phyloP scores from a whole-genome alignment of 2,329 filamentous ascomycete genomes.

The Arthrocladium fulminans region DNA sequence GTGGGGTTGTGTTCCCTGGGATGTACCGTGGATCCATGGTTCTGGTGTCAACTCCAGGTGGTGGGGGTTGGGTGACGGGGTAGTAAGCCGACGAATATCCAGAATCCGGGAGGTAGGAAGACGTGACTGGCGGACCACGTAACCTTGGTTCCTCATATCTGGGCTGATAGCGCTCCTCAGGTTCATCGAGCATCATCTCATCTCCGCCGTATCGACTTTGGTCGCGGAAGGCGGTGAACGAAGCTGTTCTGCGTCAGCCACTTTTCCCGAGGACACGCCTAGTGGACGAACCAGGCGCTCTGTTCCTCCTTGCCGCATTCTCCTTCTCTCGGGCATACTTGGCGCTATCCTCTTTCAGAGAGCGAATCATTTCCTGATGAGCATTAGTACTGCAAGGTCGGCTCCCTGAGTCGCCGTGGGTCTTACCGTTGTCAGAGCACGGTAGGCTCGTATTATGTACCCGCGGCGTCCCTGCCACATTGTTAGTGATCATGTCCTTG shows the following conservation, averaged over 20 bases:
- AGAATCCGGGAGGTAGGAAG: slow-evolving; percentile 15
- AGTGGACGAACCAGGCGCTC: neutral
- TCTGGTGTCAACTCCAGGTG: slow-evolving; percentile 13
- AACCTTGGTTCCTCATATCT: slow-evolving; percentile 7
- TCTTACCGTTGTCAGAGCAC: slow-evolving; percentile 67
- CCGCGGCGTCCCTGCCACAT: slow-evolving; percentile 53
- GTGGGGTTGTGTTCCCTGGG: slow-evolving; percentile 14
- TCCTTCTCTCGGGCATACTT: slow-evolving; percentile 26
- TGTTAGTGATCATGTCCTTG: slow-evolving; percentile 1
- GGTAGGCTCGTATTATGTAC: slow-evolving; percentile 71
- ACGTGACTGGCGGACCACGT: slow-evolving; percentile 9
- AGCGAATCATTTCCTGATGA: slow-evolving; percentile 46
- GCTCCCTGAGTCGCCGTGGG: neutral
- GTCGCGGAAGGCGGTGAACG: slow-evolving; percentile 9
- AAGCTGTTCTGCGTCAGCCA: slow-evolving; percentile 12
- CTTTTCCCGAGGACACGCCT: neutral
- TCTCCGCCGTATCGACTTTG: slow-evolving; percentile 6
- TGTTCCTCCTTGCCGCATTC: slow-evolving; percentile 2
- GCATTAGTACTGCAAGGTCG: neutral
- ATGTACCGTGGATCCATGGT: slow-evolving; percentile 17
- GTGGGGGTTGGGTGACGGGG: slow-evolving; percentile 16
- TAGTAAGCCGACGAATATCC: slow-evolving; percentile 16
- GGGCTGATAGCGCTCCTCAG: slow-evolving; percentile 3
- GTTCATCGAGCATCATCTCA: slow-evolving; percentile 8
- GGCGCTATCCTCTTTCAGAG: slow-evolving; percentile 45